These are phyloP conservation scores for Hibiscus trionum DNA, from an alignment of 345 rosid genomes.

Conservation along the genomic window DNA sequence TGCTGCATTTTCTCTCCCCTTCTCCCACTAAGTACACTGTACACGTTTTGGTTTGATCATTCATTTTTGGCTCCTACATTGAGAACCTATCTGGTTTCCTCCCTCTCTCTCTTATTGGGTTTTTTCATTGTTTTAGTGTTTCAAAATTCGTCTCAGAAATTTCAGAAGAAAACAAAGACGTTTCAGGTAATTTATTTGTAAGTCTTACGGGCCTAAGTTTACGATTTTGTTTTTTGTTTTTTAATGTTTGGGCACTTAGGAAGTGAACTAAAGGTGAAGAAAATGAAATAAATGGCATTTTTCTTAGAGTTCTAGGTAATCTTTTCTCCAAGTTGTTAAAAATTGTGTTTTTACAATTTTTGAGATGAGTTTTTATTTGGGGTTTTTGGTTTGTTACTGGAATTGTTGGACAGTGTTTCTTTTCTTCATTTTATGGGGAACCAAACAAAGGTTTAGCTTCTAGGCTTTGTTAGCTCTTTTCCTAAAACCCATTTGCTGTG, in stretches of 20 bases:
- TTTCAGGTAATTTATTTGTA: conserved; percentile 1
- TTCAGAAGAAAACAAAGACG: neutral
- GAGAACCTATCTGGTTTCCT: neutral
- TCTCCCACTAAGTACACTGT: neutral
- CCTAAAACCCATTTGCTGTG: neutral
- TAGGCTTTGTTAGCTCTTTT: neutral
- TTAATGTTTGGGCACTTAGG: neutral
- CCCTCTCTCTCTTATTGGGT: neutral
- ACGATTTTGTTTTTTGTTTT: neutral
- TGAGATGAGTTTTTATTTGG: neutral
- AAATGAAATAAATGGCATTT: neutral
- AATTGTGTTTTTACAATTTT: neutral
- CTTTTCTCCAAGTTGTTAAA: neutral
- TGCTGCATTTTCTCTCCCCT: neutral
- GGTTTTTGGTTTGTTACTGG: neutral
- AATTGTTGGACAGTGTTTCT: neutral
- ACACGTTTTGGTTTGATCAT: neutral
- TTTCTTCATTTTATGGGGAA: neutral
- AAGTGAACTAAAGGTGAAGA: neutral
- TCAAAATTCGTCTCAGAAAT: neutral
- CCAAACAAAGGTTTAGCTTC: neutral
- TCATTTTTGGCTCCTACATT: neutral
- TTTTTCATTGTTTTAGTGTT: neutral
- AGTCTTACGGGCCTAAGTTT: neutral
- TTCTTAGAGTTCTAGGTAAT: neutral